A percentile compares a stretch with the other conserved stretches of the same genome.
These are phyloP conservation scores for Paramecium primaurelia DNA, from an alignment of 73 alveolate species.

Conservation along the genomic window DNA sequence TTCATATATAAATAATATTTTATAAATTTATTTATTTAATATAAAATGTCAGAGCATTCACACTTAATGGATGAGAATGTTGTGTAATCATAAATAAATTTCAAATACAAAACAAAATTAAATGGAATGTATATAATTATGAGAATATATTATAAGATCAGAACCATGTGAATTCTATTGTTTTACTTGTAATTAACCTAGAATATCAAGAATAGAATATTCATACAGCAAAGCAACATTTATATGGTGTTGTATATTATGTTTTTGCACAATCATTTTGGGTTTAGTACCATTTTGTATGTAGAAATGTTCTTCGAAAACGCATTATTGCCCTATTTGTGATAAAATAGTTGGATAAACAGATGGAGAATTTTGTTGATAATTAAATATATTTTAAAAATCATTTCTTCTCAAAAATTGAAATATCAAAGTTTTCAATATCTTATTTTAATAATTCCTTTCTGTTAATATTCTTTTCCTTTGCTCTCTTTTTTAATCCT, in stretches of 20 bases:
- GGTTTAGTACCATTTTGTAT: slow-evolving; percentile 12
- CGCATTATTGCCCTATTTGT: slow-evolving; percentile 22
- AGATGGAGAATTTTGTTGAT: background rate
- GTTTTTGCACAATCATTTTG: background rate
- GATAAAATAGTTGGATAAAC: background rate
- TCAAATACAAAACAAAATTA: background rate
- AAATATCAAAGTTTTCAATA: slow-evolving; percentile 24
- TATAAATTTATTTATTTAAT: background rate
- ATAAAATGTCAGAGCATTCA: background rate
- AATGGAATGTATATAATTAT: background rate
- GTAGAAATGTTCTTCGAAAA: background rate
- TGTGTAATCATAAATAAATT: background rate
- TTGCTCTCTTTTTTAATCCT: slow-evolving; percentile 26
- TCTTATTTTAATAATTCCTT: slow-evolving; percentile 18
- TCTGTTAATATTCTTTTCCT: slow-evolving; percentile 34
- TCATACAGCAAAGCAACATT: background rate
- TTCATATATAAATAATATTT: background rate
- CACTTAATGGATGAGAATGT: slow-evolving; percentile 17
- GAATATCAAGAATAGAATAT: background rate
- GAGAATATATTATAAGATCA: background rate
- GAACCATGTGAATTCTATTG: background rate
- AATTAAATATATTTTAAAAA: background rate
- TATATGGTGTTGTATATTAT: background rate
- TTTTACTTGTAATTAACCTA: background rate
- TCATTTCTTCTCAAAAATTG: slow-evolving; percentile 41